These are phyloP conservation scores for Sonneratia caseolaris DNA, from an alignment of 345 rosid species.

Conservation along the genomic window DNA sequence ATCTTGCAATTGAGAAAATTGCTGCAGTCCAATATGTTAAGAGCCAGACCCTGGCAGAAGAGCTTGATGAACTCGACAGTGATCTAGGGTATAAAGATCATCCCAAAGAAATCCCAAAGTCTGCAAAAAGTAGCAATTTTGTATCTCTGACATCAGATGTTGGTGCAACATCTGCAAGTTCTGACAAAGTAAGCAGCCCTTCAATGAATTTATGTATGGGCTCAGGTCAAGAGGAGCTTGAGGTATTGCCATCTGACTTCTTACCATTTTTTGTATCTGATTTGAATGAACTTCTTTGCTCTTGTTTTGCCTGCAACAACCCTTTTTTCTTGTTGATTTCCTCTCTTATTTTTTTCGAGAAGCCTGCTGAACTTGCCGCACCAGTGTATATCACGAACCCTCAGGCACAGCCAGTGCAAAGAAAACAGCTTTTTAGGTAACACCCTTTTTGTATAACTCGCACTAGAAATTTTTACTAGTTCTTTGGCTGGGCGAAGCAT, in stretches of 20 bases:
- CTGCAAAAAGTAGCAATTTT: conserved; percentile 13
- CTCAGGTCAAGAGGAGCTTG: conserved; percentile 67
- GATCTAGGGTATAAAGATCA: conserved; percentile 36
- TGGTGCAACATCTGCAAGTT: conserved; percentile 13
- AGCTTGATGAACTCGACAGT: conserved; percentile 74
- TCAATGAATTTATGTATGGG: conserved; percentile 21
- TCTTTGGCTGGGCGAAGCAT: not conserved
- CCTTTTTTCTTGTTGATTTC: not conserved
- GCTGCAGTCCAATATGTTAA: conserved; percentile 40
- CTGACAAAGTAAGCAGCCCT: conserved; percentile 27
- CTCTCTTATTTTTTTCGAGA: conserved; percentile 9
- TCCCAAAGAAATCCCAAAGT: conserved; percentile 17
- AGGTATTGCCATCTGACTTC: conserved; percentile 40
- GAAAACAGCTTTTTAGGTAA: conserved; percentile 79
- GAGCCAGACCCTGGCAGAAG: conserved; percentile 43
- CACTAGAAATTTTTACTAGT: not conserved
- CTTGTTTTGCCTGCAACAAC: not conserved
- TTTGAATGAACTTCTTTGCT: not conserved
- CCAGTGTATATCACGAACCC: conserved; percentile 20
- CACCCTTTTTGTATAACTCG: not conserved
- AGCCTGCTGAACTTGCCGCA: conserved; percentile 52
- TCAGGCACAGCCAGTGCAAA: conserved; percentile 32
- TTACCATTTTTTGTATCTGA: not conserved
- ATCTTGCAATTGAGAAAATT: conserved; percentile 51
- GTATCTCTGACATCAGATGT: conserved; percentile 21